Conservation (phyloP, 305 asterid genomes). For the Rubia balearica region DNA sequence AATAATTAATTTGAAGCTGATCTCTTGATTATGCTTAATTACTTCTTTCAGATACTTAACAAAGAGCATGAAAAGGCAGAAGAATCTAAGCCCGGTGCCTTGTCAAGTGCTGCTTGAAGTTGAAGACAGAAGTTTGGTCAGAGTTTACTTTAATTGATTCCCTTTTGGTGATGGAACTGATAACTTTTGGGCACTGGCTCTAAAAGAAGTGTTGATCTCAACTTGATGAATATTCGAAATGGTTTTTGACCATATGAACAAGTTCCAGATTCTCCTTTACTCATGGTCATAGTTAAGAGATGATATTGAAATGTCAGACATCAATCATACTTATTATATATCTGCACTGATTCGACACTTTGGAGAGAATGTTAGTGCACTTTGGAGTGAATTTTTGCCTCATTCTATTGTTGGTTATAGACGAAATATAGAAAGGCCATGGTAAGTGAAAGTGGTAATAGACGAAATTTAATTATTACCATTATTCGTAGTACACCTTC, state of each 20-base stretch:
- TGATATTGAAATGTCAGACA: background rate
- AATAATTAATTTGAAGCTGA: background rate
- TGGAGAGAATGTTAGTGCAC: background rate
- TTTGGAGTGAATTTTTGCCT: too few relatives aligned
- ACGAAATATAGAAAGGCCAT: too few relatives aligned
- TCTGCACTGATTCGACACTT: background rate
- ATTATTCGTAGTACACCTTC: too few relatives aligned
- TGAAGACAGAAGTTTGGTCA: background rate
- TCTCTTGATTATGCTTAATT: background rate
- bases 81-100: background rate
- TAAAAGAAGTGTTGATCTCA: background rate
- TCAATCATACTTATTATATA: slow-evolving; percentile 3
- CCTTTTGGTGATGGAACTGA: slow-evolving; percentile 13
- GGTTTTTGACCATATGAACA: background rate
- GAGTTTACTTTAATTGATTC: background rate
- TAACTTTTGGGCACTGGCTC: background rate
- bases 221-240: slow-evolving; percentile 1
- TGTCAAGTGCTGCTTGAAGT: background rate
- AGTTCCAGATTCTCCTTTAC: slow-evolving; percentile 2
- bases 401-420: too few relatives aligned
- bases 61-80: slow-evolving; percentile 1
- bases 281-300: background rate
- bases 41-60: slow-evolving; percentile 1
- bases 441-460: too few relatives aligned
- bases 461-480: too few relatives aligned